Evolutionary conservation across 768 basidiomycete species (phyloP), one percentile per base, ranked within the genome.

Genomic region (Leccinum rimulosum): DNA sequence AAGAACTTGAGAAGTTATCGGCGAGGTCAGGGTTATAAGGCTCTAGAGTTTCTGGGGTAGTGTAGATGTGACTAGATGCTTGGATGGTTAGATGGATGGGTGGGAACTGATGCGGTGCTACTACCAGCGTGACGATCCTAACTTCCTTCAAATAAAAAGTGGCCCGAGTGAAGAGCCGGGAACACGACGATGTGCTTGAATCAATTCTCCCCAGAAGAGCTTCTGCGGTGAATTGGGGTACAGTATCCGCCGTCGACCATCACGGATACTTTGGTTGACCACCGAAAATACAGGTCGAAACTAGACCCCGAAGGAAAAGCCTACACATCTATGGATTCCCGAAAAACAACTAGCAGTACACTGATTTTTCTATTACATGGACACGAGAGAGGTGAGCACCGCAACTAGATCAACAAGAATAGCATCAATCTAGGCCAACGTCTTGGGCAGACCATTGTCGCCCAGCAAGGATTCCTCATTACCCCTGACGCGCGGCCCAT

Each of bases 401-500:
- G 27, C 8, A 6, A 36, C 40, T 51, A 47, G 36, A 56, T 53
- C 55, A 51, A 57, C 7, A 33, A 10, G 17, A 22, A 1, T 6
- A 17, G 25, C 10, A 6, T 30, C 19, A 19, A 19, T 19, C 62
- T 58, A 81, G n/a, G 74, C 76, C 50, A 83, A 59, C 17, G 73
- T 73, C 64, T 80, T 85, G 1, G 95, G 95, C 49, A 89, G 65
- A 4, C 96, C 96, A 56, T 88, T 78, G 1, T 66, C 66, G 2
- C 80, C 82, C 62, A 98, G 74, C 63, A 99, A 69, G 25, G 84
- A 75, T 65, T 92, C 90, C 52, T 82, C 82, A 0, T 72, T 68
- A 33, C 74, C 80, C 36, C 97, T 73, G 17, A 84, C 83, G 62
- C 89, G 80, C 0, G 96, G 96, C 0, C 96, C 95, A 68, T 94